Base-by-base conservation (phyloP, 1,284 basidiomycete genomes). In the Vanrija pseudolonga region DNA sequence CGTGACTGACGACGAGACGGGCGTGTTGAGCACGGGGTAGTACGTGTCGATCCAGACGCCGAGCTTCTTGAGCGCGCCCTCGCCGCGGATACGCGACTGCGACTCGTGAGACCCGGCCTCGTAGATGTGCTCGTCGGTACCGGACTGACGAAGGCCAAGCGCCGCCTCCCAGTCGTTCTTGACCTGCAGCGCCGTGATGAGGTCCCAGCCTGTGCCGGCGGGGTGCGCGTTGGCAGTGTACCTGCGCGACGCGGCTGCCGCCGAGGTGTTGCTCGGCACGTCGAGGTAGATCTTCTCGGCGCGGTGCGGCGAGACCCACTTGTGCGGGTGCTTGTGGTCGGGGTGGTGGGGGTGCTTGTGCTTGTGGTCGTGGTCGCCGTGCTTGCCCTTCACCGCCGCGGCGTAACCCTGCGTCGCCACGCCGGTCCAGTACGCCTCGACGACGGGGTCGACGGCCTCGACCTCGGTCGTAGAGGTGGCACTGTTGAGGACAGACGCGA, bases 11-110 rank as follows among this genome's bases (percentile, higher is more conserved):
- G 78, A 78, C 51, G 85, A 81, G 6, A 86, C 77, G 4, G 88
- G 84, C 2, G 83, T 87, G 73, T 92, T 89, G 77, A 93, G 77
- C 38, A 90, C 78, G 0, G 92, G 90, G 71, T 86, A 91, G 74
- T 93, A 93, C 44, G 72, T 75, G 61, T 77, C 76, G 37, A 77
- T 61, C 75, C 75, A 77, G 3, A 77, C 75, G 28, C 64, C 66
- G 5, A 69, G 50, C 52, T 60, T 61, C 20, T 20, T 44, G 38
- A 37, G 26, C 40, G 41, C 43, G 26, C 40, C 40, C 3, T 68
- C 62, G 8, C 55, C 59, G 9, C 57, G 54, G n/a, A 76, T 57
- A 11, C 69, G 59, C 11, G 43, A 45, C 59, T 76, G 75, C 37
- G 59, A 65, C 46, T 72, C 65, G 3, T 45, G 15, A 37, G 57